Percentiles rank a stretch among this genome's conserved stretches.
phyloP scores from a whole-genome alignment of 257 asterid species.

The Solanum clarkiae region DNA sequence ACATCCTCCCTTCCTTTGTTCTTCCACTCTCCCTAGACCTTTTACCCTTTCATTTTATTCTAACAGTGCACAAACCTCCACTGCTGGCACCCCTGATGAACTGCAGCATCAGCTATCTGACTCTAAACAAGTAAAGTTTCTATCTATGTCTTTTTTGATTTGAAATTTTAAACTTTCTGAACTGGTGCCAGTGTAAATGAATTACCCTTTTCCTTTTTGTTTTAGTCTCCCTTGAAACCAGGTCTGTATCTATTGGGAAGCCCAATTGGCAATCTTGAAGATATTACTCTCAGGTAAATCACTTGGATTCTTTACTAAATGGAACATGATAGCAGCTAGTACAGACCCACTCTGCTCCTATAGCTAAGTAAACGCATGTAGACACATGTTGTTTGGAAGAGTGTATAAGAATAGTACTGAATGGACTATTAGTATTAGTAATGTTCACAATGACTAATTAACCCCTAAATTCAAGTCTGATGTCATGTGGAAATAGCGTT shows the following conservation, averaged over 20 bases:
- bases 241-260: constrained; percentile 90
- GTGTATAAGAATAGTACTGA: not conserved
- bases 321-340: not conserved
- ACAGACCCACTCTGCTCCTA: not conserved
- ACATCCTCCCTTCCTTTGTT: constrained; percentile 10
- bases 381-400: not conserved
- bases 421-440: not conserved
- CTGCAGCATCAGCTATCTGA: constrained; percentile 18
- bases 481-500: not conserved
- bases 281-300: constrained; percentile 66
- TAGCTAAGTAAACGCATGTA: not conserved
- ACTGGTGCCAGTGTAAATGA: not conserved
- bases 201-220: not conserved
- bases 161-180: not conserved
- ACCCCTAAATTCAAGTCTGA: not conserved
- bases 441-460: not conserved
- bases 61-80: constrained; percentile 4
- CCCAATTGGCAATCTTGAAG: constrained; percentile 95
- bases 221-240: constrained; percentile 69
- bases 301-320: too few relatives aligned
- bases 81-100: constrained; percentile 8
- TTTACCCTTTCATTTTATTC: not conserved
- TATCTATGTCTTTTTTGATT: not conserved
- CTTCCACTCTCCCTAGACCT: not conserved
- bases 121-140: constrained; percentile 24